Conservation (phyloP, 306 rosid species). For the Trichosanthes cucumerina region DNA sequence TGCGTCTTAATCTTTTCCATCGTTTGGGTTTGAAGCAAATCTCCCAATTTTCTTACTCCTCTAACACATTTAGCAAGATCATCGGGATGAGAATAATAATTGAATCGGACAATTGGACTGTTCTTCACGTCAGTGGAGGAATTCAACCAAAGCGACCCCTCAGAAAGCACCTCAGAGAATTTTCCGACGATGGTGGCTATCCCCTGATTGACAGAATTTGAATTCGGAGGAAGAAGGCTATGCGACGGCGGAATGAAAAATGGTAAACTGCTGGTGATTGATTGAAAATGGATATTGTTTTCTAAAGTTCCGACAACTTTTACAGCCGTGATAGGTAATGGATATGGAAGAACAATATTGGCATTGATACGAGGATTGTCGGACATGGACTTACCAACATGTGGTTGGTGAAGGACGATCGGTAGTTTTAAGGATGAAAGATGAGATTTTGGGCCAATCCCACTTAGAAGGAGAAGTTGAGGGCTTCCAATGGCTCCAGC, state of each 20-base stretch:
- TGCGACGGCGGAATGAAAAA: not conserved
- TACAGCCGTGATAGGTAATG: not conserved
- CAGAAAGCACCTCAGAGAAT: not conserved
- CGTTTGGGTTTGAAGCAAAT: not conserved
- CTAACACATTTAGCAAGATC: not conserved
- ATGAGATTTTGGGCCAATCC: conserved; percentile 13
- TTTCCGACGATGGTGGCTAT: not conserved
- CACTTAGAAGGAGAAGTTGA: conserved; percentile 20
- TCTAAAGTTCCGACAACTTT: not conserved
- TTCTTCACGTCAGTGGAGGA: not conserved
- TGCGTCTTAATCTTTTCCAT: not conserved
- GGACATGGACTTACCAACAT: conserved; percentile 14
- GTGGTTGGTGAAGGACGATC: conserved; percentile 7
- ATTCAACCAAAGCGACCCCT: not conserved
- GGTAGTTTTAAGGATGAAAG: conserved; percentile 10
- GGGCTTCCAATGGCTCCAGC: conserved; percentile 26
- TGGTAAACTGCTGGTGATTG: not conserved
- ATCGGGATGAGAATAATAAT: not conserved
- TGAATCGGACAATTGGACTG: not conserved
- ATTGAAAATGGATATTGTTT: not conserved
- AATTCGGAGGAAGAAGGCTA: not conserved
- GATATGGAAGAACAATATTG: not conserved
- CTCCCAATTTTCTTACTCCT: not conserved
- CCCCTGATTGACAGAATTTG: not conserved
- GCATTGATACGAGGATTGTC: conserved; percentile 14